Evolutionary conservation across 2,329 filamentous ascomycete genomes (phyloP).

Genomic region (Thielaviopsis ethacetica): DNA sequence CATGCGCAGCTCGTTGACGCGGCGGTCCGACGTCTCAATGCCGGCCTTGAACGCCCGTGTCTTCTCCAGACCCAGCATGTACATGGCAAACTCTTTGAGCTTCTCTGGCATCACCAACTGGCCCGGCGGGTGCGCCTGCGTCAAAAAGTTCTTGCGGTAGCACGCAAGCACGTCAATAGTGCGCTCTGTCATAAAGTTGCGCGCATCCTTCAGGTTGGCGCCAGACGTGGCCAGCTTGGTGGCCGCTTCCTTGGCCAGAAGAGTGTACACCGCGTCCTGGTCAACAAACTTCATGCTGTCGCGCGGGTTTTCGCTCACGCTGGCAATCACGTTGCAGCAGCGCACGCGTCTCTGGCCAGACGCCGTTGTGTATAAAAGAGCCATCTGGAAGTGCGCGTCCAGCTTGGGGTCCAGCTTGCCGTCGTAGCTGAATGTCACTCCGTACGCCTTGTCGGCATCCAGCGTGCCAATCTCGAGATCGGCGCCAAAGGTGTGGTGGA

Average conservation of each 20-base stretch:
- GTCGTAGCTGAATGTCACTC: conserved; percentile 84
- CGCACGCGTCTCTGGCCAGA: conserved; percentile 77
- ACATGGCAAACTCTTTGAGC: conserved; percentile 94
- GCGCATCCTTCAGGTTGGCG: conserved; percentile 67
- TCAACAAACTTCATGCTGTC: conserved; percentile 88
- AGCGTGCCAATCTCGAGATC: conserved; percentile 88
- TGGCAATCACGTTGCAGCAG: conserved; percentile 86
- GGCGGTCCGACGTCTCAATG: conserved; percentile 74
- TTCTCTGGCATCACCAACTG: conserved; percentile 92
- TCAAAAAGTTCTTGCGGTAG: conserved; percentile 82
- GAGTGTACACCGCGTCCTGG: conserved; percentile 77
- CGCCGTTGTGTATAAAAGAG: conserved; percentile 84
- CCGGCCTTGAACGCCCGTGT: conserved; percentile 87
- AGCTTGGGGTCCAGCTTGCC: conserved; percentile 94
- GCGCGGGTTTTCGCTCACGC: conserved; percentile 68
- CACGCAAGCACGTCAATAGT: conserved; percentile 82
- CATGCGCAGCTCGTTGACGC: conserved; percentile 83
- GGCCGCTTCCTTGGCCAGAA: conserved; percentile 86
- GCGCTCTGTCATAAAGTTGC: conserved; percentile 71
- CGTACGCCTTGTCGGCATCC: conserved; percentile 85
- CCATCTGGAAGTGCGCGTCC: conserved; percentile 94
- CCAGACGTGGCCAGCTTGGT: conserved; percentile 60
- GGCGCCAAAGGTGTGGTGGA: conserved; percentile 86
- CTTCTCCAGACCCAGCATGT: conserved; percentile 78
- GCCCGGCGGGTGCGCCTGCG: conserved; percentile 67